A percentile compares a stretch with the other conserved stretches of the same genome.
Conservation (phyloP, 768 basidiomycete genomes). For the Mycena crocata region DNA sequence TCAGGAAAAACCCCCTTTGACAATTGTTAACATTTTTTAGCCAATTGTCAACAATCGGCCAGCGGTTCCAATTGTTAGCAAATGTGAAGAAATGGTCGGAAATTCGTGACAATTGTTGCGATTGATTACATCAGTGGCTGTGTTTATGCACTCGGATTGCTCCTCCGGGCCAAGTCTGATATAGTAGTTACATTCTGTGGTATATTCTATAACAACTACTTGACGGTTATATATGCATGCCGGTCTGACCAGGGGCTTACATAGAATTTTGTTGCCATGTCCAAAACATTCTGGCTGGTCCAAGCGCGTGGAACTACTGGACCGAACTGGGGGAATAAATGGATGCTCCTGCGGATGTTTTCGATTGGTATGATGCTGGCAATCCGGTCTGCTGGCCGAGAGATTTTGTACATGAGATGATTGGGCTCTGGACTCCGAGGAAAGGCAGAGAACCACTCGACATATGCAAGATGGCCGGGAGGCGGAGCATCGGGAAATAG, state of each 20-base stretch:
- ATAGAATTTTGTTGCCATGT: slow-evolving; percentile 36
- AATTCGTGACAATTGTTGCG: slow-evolving; percentile 31
- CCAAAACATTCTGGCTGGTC: slow-evolving; percentile 41
- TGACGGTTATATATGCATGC: too few relatives aligned
- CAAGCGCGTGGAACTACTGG: slow-evolving; percentile 35
- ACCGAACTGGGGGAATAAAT: slow-evolving; percentile 39
- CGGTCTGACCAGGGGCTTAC: slow-evolving; percentile 39
- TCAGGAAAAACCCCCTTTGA: too few relatives aligned
- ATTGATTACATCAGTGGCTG: too few relatives aligned
- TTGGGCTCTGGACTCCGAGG: neutral
- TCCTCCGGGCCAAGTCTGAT: too few relatives aligned
- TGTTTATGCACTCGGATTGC: too few relatives aligned
- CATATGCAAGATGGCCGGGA: neutral
- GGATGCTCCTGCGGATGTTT: too few relatives aligned
- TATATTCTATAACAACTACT: neutral
- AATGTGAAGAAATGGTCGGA: neutral
- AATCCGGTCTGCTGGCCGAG: too few relatives aligned
- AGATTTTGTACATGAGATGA: slow-evolving; percentile 28
- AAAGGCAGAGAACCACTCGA: slow-evolving; percentile 6
- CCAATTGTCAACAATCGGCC: too few relatives aligned
- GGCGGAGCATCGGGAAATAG: neutral
- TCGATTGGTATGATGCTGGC: too few relatives aligned
- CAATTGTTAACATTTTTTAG: too few relatives aligned
- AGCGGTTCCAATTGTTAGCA: neutral
- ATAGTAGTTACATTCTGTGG: too few relatives aligned